Evolutionary conservation across 192 early-diverging fungal species (phyloP).

Genomic region (Phlyctochytrium arcticum): DNA sequence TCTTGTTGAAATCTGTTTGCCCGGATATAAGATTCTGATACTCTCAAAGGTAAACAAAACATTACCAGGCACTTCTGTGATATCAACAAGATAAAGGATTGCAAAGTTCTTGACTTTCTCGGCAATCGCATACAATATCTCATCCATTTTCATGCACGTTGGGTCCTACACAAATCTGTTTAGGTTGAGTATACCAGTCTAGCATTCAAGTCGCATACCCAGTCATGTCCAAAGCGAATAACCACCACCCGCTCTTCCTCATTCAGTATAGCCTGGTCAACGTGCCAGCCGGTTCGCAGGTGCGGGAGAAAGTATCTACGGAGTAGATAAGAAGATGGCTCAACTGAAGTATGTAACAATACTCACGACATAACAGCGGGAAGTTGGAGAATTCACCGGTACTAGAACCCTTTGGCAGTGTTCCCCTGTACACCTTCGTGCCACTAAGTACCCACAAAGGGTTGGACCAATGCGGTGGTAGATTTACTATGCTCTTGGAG

Average conservation of each 20-base stretch:
- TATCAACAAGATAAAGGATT: conserved; percentile 94
- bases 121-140: conserved; percentile 84
- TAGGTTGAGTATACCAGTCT: neutral
- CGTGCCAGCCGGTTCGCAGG: conserved; percentile 79
- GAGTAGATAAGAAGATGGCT: no score
- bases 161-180: conserved; percentile 53
- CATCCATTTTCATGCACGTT: conserved; percentile 98
- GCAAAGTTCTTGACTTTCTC: conserved; percentile 99
- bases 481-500: no score
- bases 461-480: no score
- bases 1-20: conserved; percentile 57
- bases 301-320: conserved; percentile 54
- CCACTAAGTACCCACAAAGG: no score
- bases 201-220: conserved; percentile 41
- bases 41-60: neutral
- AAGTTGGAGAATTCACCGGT: no score
- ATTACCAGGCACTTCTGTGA: conserved; percentile 81
- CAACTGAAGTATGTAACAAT: no score
- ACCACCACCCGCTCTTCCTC: conserved; percentile 98
- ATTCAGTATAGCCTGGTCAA: conserved; percentile 96
- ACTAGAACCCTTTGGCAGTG: no score
- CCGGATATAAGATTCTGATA: neutral
- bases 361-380: no score
- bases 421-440: no score
- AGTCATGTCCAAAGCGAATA: conserved; percentile 96